phyloP scores from a whole-genome alignment of 2,329 filamentous ascomycete genomes.

The Fusarium pseudograminearum region DNA sequence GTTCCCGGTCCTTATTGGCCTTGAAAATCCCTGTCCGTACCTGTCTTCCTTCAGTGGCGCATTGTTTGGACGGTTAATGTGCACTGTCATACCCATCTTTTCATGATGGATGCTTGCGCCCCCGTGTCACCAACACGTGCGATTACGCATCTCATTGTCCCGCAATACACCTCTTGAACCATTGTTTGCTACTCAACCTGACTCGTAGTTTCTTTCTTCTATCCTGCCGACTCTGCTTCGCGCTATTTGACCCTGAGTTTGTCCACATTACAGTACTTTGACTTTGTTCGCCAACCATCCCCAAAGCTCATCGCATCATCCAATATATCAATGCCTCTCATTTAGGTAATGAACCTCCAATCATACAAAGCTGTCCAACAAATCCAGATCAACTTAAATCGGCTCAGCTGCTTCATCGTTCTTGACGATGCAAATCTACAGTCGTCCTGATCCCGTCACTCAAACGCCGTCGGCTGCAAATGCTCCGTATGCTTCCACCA shows the following conservation, averaged over 20 bases:
- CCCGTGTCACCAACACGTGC: constrained; percentile 24
- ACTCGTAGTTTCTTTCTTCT: background rate
- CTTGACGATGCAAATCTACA: constrained; percentile 21
- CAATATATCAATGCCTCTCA: background rate
- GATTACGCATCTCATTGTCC: constrained; percentile 1
- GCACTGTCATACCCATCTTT: constrained; percentile 19
- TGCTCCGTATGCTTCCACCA: constrained; percentile 25
- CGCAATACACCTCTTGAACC: background rate
- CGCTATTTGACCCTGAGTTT: background rate
- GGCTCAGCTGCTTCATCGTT: constrained; percentile 10
- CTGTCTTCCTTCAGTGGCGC: background rate
- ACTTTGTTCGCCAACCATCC: background rate
- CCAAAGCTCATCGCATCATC: constrained; percentile 5
- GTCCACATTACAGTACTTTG: background rate
- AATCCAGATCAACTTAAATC: background rate
- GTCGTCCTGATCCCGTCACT: constrained; percentile 14
- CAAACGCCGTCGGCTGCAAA: constrained; percentile 42
- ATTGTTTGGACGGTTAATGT: background rate
- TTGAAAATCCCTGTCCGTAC: constrained; percentile 3
- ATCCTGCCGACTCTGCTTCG: background rate
- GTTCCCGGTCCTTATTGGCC: constrained; percentile 11
- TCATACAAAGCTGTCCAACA: constrained; percentile 22
- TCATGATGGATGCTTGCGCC: constrained; percentile 14
- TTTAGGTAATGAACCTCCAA: background rate
- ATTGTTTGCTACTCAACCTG: constrained; percentile 4